These are phyloP conservation scores for Rhizopus arrhizus DNA, from an alignment of 371 early-diverging fungal species.

Conservation along the genomic window DNA sequence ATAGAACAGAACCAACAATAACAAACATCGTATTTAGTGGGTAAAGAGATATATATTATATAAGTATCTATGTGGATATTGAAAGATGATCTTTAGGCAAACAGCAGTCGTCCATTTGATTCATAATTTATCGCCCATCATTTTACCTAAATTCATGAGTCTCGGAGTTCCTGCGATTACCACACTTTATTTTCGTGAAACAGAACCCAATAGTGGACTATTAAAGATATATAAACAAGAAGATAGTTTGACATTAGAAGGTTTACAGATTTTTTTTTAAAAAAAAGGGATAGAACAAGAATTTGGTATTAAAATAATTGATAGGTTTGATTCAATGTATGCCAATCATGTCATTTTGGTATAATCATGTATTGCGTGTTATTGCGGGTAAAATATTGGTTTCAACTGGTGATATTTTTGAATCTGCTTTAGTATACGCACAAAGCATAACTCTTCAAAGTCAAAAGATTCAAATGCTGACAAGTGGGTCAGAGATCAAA, in stretches of 20 bases:
- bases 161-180: conserved; percentile 58
- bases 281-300: background rate
- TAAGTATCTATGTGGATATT: background rate
- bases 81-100: conserved; percentile 30
- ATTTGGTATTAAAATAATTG: background rate
- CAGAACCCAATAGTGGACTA: conserved; percentile 43
- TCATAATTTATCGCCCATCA: conserved; percentile 56
- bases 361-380: conserved; percentile 62
- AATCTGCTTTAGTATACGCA: conserved; percentile 56
- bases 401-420: conserved; percentile 61
- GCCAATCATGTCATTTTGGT: conserved; percentile 69
- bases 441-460: conserved; percentile 47
- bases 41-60: conserved; percentile 28
- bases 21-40: conserved; percentile 58
- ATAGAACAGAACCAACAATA: conserved; percentile 57
- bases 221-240: conserved; percentile 59
- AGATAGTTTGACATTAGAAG: conserved; percentile 65
- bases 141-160: conserved; percentile 47
- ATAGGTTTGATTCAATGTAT: conserved; percentile 61
- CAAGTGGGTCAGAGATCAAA: conserved; percentile 43
- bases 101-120: conserved; percentile 57
- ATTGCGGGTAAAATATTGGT: conserved; percentile 58
- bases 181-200: conserved; percentile 53
- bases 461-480: conserved; percentile 38
- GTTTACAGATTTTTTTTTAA: conserved; percentile 9